These are phyloP conservation scores for Lepidium sativum DNA, from an alignment of 345 rosid genomes.

Conservation along the genomic window DNA sequence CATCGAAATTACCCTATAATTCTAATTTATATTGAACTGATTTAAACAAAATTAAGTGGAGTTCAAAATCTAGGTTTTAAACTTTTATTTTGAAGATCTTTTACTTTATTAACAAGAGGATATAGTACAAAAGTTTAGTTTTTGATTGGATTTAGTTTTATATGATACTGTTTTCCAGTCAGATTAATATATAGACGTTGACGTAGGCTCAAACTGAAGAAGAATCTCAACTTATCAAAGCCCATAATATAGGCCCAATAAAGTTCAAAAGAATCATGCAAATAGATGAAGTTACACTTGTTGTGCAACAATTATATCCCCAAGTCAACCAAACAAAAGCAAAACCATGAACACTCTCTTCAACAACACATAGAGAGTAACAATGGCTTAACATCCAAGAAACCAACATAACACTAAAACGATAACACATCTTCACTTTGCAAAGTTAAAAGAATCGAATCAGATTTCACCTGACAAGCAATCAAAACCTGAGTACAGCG, in stretches of 20 bases:
- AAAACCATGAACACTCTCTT: slow-evolving; percentile 4
- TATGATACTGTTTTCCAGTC: no score
- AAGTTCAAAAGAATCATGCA: neutral
- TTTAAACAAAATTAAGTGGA: no score
- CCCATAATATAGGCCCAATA: slow-evolving; percentile 15
- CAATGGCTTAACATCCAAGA: neutral
- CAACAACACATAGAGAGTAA: neutral
- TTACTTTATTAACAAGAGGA: no score
- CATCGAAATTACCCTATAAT: no score
- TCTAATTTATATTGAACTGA: no score
- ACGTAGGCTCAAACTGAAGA: neutral
- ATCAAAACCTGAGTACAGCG: neutral
- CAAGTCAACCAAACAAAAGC: neutral
- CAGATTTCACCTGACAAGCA: neutral
- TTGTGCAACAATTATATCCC: neutral
- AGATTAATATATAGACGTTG: neutral
- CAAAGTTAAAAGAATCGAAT: neutral
- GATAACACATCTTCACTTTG: neutral
- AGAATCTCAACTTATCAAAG: neutral
- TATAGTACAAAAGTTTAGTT: no score
- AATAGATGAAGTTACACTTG: neutral
- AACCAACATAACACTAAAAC: neutral
- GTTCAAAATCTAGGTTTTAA: no score
- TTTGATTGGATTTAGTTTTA: no score
- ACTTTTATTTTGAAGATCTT: no score